phyloP scores from a whole-genome alignment of 106 monocot species.

The Phalaenopsis equestris region DNA sequence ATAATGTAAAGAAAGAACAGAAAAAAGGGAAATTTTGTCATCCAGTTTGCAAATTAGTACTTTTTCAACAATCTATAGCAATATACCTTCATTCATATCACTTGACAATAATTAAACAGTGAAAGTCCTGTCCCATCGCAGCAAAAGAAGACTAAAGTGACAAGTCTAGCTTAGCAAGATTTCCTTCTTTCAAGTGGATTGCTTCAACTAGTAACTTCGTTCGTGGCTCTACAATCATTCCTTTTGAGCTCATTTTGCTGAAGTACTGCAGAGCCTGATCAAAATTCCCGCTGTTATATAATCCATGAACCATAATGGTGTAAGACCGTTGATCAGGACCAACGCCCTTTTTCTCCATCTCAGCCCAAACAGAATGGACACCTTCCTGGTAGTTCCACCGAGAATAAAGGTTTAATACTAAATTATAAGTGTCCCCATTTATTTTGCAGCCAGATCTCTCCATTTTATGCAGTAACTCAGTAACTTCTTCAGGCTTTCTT shows the following conservation, averaged over 20 bases:
- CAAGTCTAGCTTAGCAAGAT: not conserved
- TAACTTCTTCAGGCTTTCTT: constrained; percentile 44
- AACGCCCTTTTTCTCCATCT: constrained; percentile 62
- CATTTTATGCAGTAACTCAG: constrained; percentile 42
- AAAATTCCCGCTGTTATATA: constrained; percentile 37
- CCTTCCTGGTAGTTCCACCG: constrained; percentile 49
- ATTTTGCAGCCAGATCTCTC: constrained; percentile 35
- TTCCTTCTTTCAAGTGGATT: constrained; percentile 28
- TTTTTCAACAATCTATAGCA: not conserved
- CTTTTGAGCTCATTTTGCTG: constrained; percentile 55
- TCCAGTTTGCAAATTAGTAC: not conserved
- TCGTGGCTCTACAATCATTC: constrained; percentile 58
- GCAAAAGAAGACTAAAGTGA: constrained; percentile 1
- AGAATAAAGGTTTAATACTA: constrained; percentile 58
- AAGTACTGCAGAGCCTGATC: constrained; percentile 54
- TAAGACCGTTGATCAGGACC: constrained; percentile 85
- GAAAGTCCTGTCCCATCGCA: not conserved
- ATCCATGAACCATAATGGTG: constrained; percentile 66
- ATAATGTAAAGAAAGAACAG: not conserved
- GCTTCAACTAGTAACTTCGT: constrained; percentile 60
- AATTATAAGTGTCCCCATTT: constrained; percentile 50
- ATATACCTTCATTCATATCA: not conserved
- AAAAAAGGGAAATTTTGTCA: not conserved
- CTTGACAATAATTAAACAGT: not conserved
- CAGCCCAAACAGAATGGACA: constrained; percentile 37